Evolutionary conservation across 306 rosid genomes (phyloP).

Genomic region (Fagus crenata): DNA sequence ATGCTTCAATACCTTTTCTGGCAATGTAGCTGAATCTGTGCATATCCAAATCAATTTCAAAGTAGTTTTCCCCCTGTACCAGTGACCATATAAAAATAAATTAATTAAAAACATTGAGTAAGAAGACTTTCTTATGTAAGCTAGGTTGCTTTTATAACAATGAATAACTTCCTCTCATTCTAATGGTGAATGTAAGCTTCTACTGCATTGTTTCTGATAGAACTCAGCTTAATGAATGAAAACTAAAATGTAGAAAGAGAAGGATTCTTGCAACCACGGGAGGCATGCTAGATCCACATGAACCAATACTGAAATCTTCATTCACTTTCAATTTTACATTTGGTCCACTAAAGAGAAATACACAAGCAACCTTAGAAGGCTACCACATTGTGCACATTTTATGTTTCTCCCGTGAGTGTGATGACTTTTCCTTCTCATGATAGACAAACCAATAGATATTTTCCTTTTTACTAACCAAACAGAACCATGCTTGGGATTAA

Average conservation of each 20-base stretch:
- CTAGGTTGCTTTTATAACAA: background rate
- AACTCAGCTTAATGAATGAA: background rate
- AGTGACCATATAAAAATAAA: background rate
- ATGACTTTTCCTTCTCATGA: background rate
- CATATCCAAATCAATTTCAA: slow-evolving; percentile 92
- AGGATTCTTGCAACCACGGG: background rate
- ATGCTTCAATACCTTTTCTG: slow-evolving; percentile 87
- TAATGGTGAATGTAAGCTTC: background rate
- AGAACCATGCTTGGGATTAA: background rate
- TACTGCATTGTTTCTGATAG: background rate
- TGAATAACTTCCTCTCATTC: background rate
- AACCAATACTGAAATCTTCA: too few relatives aligned
- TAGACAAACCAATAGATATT: background rate
- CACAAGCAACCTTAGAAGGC: background rate
- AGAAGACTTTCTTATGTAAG: background rate
- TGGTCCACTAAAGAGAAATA: background rate
- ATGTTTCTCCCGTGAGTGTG: background rate
- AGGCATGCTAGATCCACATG: too few relatives aligned
- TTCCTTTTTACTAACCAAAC: background rate
- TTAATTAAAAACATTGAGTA: background rate
- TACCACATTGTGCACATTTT: background rate
- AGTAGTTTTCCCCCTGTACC: slow-evolving; percentile 89
- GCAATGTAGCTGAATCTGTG: slow-evolving; percentile 92
- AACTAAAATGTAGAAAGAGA: background rate
- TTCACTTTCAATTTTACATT: background rate